Conservation (phyloP, 1,139 yeast genomes). For the Saccharomyces pastorianus region DNA sequence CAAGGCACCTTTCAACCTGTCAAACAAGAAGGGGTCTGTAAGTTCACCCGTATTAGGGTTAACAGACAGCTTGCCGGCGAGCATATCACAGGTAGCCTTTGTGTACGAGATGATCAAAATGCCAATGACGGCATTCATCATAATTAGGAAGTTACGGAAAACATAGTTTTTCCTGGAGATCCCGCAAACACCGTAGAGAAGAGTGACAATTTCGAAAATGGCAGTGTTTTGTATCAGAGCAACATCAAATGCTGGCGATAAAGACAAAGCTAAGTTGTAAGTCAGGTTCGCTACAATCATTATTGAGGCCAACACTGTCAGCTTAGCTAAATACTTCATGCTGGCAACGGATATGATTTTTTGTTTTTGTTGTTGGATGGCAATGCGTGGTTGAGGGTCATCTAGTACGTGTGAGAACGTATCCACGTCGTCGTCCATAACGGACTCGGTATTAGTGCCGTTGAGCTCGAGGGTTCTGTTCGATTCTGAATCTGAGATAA, state of each 20-base stretch:
- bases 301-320: conserved; percentile 11
- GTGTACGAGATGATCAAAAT: conserved; percentile 22
- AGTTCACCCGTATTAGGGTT: conserved; percentile 24
- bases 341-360: not conserved
- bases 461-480: not conserved
- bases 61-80: conserved; percentile 22
- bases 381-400: not conserved
- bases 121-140: conserved; percentile 11
- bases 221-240: conserved; percentile 23
- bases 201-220: conserved; percentile 21
- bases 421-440: not conserved
- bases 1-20: conserved; percentile 25
- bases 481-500: not conserved
- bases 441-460: not conserved
- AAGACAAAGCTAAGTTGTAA: conserved; percentile 16
- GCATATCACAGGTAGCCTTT: conserved; percentile 23
- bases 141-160: conserved; percentile 10
- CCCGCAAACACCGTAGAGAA: conserved; percentile 18
- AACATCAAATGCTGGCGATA: conserved; percentile 24
- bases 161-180: conserved; percentile 10
- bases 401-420: not conserved
- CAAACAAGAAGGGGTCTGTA: conserved; percentile 27
- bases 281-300: conserved; percentile 13
- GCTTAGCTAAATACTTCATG: conserved; percentile 8
- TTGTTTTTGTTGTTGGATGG: not conserved